These are phyloP conservation scores for Calonectria montana DNA, from an alignment of 2,329 filamentous ascomycete genomes.

Conservation along the genomic window DNA sequence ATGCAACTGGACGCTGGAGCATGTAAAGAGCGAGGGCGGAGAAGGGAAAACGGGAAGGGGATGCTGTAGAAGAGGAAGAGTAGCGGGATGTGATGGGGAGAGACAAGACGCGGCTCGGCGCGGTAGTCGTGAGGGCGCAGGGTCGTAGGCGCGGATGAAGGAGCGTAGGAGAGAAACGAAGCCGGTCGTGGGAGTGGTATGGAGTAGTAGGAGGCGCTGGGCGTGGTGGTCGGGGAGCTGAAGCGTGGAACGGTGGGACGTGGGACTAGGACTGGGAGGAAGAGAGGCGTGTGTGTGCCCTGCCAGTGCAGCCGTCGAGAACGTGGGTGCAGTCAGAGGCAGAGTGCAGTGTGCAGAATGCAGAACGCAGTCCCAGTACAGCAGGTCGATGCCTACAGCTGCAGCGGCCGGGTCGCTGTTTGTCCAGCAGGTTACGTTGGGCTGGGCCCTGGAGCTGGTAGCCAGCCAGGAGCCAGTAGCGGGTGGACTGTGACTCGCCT, in stretches of 20 bases:
- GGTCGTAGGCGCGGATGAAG: constrained; percentile 34
- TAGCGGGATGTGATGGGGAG: constrained; percentile 31
- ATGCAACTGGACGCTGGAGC: constrained; percentile 37
- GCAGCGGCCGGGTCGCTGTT: constrained; percentile 3
- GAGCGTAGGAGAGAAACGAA: constrained; percentile 45
- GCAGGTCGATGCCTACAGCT: background rate
- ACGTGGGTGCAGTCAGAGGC: background rate
- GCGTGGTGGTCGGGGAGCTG: constrained; percentile 40
- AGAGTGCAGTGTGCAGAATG: background rate
- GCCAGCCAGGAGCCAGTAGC: constrained; percentile 1
- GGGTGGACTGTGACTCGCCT: constrained; percentile 4
- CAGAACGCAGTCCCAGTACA: constrained; percentile 7
- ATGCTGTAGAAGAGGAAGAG: constrained; percentile 32
- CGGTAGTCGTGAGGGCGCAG: constrained; percentile 36
- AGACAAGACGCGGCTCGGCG: constrained; percentile 41
- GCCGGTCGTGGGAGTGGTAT: constrained; percentile 43
- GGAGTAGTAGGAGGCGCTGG: constrained; percentile 39
- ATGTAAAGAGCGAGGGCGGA: constrained; percentile 35
- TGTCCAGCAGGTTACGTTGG: constrained; percentile 8
- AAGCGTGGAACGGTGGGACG: constrained; percentile 30
- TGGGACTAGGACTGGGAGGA: constrained; percentile 31
- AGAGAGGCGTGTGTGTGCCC: constrained; percentile 10
- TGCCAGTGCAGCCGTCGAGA: background rate
- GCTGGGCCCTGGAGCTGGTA: background rate
- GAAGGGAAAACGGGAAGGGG: constrained; percentile 8